These are phyloP conservation scores for Knufia fluminis DNA, from an alignment of 2,329 filamentous ascomycete genomes.

Conservation along the genomic window DNA sequence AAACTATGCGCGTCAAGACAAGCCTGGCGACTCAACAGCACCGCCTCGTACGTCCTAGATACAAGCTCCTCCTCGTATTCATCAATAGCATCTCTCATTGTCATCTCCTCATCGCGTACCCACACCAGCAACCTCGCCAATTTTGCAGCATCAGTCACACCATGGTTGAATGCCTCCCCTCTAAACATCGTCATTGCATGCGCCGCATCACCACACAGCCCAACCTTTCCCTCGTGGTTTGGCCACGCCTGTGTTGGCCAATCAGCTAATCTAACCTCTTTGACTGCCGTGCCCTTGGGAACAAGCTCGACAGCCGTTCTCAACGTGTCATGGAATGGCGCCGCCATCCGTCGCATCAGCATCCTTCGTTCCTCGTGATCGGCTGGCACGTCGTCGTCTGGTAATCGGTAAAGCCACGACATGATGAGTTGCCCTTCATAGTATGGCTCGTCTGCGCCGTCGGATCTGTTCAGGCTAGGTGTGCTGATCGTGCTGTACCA, in stretches of 20 bases:
- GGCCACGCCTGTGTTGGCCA: constrained; percentile 24
- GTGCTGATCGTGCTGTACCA: constrained; percentile 35
- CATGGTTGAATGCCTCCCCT: constrained; percentile 29
- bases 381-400: constrained; percentile 28
- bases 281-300: constrained; percentile 24
- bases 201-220: constrained; percentile 27
- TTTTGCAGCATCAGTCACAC: constrained; percentile 25
- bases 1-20: constrained; percentile 30
- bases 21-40: constrained; percentile 28
- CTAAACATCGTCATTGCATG: constrained; percentile 34
- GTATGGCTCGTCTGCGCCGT: constrained; percentile 25
- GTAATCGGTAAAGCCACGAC: constrained; percentile 36
- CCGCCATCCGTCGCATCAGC: constrained; percentile 32
- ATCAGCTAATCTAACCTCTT: constrained; percentile 25
- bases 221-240: constrained; percentile 25
- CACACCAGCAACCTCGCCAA: constrained; percentile 12
- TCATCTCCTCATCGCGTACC: neutral
- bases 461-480: constrained; percentile 30
- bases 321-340: constrained; percentile 23
- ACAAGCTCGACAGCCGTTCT: constrained; percentile 22
- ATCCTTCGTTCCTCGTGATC: constrained; percentile 28
- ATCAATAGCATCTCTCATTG: constrained; percentile 18
- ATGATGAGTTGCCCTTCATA: constrained; percentile 40
- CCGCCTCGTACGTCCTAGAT: constrained; percentile 25
- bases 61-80: constrained; percentile 28